Conservation (phyloP, 352 stramenopile species). For the Globisporangium spiculum region DNA sequence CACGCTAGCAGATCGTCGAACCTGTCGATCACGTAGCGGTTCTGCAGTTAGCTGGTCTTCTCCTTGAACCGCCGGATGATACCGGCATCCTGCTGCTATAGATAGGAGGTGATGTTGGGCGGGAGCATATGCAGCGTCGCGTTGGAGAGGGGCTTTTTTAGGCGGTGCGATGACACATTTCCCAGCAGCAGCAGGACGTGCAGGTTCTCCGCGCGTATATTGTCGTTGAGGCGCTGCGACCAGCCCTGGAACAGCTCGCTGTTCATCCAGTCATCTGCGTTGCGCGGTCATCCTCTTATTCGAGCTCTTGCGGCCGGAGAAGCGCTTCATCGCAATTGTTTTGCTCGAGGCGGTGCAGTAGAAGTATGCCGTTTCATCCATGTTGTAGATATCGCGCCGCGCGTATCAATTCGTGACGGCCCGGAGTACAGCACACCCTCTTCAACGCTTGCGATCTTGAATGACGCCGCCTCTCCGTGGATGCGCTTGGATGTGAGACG, state of each 20-base stretch:
- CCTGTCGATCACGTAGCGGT: neutral
- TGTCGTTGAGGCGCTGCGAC: neutral
- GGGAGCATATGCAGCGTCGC: neutral
- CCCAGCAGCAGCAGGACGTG: neutral
- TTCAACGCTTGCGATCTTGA: neutral
- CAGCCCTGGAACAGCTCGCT: conserved; percentile 5
- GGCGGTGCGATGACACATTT: neutral
- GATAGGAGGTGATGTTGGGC: conserved; percentile 5
- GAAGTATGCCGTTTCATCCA: conserved; percentile 20
- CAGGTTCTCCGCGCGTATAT: neutral
- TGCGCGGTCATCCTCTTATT: conserved; percentile 14
- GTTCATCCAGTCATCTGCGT: neutral
- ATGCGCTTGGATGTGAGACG: too few species aligned
- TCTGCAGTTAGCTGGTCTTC: neutral
- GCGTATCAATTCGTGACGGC: conserved; percentile 9
- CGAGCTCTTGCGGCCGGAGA: conserved; percentile 5
- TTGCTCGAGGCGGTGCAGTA: conserved; percentile 2
- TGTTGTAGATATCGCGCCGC: conserved; percentile 18
- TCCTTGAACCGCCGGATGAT: neutral
- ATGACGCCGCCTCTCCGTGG: conserved; percentile 14
- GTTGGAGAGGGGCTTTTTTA: neutral
- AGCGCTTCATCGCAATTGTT: neutral
- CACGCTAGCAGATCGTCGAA: neutral
- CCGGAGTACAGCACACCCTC: neutral
- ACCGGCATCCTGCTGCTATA: neutral